Percentiles rank a stretch among this genome's conserved stretches.
These are phyloP conservation scores for Cercospora beticola DNA, from an alignment of 2,329 filamentous ascomycete genomes.

Conservation along the genomic window DNA sequence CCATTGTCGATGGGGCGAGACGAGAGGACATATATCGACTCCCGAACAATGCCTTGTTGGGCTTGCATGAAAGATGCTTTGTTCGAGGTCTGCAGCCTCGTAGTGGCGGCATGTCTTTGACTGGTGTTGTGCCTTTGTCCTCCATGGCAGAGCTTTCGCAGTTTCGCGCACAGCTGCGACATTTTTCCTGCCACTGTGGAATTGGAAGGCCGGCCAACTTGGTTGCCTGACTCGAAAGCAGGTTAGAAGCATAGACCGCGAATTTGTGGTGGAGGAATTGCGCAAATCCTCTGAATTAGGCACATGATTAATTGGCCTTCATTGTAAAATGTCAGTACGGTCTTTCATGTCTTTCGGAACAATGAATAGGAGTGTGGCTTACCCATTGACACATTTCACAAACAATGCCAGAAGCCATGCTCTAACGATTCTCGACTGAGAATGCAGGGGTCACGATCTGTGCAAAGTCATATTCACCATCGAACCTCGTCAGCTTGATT, in stretches of 20 bases:
- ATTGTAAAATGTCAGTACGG: not conserved
- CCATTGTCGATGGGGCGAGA: not conserved
- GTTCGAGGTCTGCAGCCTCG: not conserved
- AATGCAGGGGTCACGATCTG: not conserved
- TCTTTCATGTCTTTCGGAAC: not conserved
- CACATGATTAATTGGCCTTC: too few species aligned
- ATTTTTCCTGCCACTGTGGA: not conserved
- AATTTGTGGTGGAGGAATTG: not conserved
- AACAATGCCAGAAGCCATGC: not conserved
- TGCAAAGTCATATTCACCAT: not conserved
- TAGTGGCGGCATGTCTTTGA: not conserved
- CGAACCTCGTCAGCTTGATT: not conserved
- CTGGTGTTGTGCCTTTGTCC: not conserved
- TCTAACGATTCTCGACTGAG: too few species aligned
- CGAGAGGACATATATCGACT: not conserved
- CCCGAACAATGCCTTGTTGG: not conserved
- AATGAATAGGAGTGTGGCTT: not conserved
- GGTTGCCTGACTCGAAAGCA: not conserved
- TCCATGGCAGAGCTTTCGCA: not conserved
- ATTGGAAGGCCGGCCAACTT: not conserved
- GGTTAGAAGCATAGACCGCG: not conserved
- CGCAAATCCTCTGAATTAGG: not conserved
- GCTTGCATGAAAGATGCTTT: not conserved
- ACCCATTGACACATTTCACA: not conserved
- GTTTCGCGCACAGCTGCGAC: not conserved